Evolutionary conservation across 129 eudicot genomes (phyloP).

Genomic region (carrot (Daucus carota)): DNA sequence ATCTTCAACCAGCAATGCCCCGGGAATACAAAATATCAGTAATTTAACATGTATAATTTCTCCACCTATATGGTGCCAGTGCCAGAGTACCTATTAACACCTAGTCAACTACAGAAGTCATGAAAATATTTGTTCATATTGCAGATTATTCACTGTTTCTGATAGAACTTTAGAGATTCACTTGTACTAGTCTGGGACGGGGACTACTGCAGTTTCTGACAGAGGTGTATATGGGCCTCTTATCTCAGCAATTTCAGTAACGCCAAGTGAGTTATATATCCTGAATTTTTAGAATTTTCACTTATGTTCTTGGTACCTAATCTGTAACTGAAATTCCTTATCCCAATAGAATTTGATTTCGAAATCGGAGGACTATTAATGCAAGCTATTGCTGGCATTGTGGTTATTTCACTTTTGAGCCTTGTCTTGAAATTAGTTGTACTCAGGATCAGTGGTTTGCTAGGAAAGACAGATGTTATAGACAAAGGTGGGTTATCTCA

Average conservation of each 20-base stretch:
- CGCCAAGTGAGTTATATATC: conserved; percentile 74
- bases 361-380: conserved; percentile 44
- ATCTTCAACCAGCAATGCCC: too few relatives aligned
- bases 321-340: conserved; percentile 7
- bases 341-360: conserved; percentile 46
- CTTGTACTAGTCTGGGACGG: conserved; percentile 82
- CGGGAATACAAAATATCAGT: too few relatives aligned
- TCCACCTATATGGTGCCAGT: too few relatives aligned
- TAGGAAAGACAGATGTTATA: conserved; percentile 41
- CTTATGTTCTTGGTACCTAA: conserved; percentile 3
- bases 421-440: conserved; percentile 26
- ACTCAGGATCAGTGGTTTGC: conserved; percentile 47
- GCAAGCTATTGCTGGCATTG: conserved; percentile 60
- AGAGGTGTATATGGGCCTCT: conserved; percentile 83
- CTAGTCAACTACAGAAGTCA: too few relatives aligned
- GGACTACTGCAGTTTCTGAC: conserved; percentile 68
- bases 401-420: conserved; percentile 33
- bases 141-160: conserved; percentile 48
- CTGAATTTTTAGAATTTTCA: not conserved
- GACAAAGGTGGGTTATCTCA: conserved; percentile 34
- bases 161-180: conserved; percentile 75
- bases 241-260: conserved; percentile 65
- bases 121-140: not conserved
- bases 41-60: too few relatives aligned
- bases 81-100: too few relatives aligned